These are phyloP conservation scores for Phytophthora uliginosa DNA, from an alignment of 352 stramenopile species.

Conservation along the genomic window DNA sequence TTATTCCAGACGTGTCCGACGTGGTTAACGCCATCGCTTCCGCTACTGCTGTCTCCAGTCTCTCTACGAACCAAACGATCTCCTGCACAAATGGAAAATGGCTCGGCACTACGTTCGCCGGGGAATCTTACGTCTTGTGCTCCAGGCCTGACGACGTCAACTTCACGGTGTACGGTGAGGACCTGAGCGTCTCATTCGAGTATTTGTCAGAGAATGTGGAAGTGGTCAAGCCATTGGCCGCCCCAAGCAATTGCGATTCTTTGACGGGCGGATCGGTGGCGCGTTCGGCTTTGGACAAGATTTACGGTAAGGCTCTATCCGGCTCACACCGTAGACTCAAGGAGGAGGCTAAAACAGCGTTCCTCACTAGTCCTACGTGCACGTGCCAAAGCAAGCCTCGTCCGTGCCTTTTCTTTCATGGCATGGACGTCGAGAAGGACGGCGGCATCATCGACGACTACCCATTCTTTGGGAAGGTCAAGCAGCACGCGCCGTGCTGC, in stretches of 20 bases:
- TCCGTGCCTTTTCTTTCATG: conserved; percentile 57
- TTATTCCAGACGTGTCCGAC: neutral
- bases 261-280: neutral
- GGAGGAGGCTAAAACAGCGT: neutral
- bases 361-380: conserved; percentile 11
- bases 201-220: neutral
- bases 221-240: neutral
- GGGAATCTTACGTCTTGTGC: neutral
- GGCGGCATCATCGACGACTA: conserved; percentile 5
- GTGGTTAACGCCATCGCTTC: conserved; percentile 1
- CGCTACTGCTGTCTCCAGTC: neutral
- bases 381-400: conserved; percentile 36
- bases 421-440: conserved; percentile 37
- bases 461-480: neutral
- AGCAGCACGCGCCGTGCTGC: neutral
- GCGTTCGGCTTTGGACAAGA: neutral
- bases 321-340: neutral
- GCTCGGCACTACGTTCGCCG: neutral
- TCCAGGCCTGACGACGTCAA: neutral
- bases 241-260: neutral
- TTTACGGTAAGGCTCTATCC: neutral
- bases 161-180: neutral
- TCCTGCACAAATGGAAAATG: conserved; percentile 2
- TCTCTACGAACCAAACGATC: neutral
- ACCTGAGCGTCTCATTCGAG: neutral